phyloP scores from a whole-genome alignment of 78 protist genomes.

The Dictyostelium discoideum region dicty_2.7 NC_007088.5:7379501-7380000 shows the following conservation, averaged over 20 bases:
- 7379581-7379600: conserved; percentile 58
- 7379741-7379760: neutral
- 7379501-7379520: conserved; percentile 73
- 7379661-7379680: conserved; percentile 71
- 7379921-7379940: neutral
- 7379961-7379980: conserved; percentile 34
- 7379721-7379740: conserved; percentile 5
- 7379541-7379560: conserved; percentile 23
- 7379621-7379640: neutral
- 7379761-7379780: neutral
- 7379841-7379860: neutral
- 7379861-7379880: neutral
- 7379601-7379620: conserved; percentile 44
- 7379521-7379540: conserved; percentile 5
- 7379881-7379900: neutral
- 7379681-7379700: conserved; percentile 68
- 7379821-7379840: neutral
- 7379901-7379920: conserved; percentile 6
- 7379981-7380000: neutral
- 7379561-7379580: conserved; percentile 69
- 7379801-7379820: neutral
- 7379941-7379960: conserved; percentile 27
- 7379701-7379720: conserved; percentile 28
- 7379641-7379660: conserved; percentile 33
- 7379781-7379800: neutral